Evolutionary conservation across 805 yeast species (phyloP), one percentile per base, ranked within the genome.

Genomic region (Wickerhamiella slavikovae): DNA sequence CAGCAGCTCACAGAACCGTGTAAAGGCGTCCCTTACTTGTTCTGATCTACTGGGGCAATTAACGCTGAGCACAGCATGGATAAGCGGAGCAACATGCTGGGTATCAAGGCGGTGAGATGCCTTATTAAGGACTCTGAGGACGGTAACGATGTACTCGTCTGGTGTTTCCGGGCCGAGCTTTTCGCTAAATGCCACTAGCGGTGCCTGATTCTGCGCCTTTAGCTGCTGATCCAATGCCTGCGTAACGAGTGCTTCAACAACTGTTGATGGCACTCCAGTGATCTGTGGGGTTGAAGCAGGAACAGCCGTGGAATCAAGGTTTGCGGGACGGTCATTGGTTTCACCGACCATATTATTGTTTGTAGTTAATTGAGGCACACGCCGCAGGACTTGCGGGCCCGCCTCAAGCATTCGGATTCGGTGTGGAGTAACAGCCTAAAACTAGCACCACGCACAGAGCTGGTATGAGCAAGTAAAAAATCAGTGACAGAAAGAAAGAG

Each of bases 1-100:
- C 30, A 85, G 60, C 17, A 83, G 77, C 26, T 69, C 62, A 27
- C 79, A 54, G 49, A 89, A 89, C 25, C 68, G 71, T 27, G 73
- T 62, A 50, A 76, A 82, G 27, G 60, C 54, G 28, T 58, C 55
- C 16, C 66, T 51, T 39, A 71, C 65, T 11, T 42, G 37, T 7
- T 45, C 40, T 4, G 62, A 57, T 20, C 61, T 40, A 15, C 51
- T 55, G 44, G 71, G 58, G 89, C 92, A 79, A 38, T 49, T 48
- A 31, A 74, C 60, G 35, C 58, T 63, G 28, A 82, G 59, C 19
- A 83, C 55, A 14, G 82, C 61, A 22, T 63, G 53, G 24, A 82
- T 64, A 29, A 80, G 54, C 10, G 60, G 40, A 44, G 31, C 55
- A 54, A 34, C 74, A 60, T 15, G 60, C 44, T 22, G 50, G 41